A percentile compares a stretch with the other conserved stretches of the same genome.
Evolutionary conservation across 768 basidiomycete species (phyloP).

Genomic region (Auriscalpium microsporum): DNA sequence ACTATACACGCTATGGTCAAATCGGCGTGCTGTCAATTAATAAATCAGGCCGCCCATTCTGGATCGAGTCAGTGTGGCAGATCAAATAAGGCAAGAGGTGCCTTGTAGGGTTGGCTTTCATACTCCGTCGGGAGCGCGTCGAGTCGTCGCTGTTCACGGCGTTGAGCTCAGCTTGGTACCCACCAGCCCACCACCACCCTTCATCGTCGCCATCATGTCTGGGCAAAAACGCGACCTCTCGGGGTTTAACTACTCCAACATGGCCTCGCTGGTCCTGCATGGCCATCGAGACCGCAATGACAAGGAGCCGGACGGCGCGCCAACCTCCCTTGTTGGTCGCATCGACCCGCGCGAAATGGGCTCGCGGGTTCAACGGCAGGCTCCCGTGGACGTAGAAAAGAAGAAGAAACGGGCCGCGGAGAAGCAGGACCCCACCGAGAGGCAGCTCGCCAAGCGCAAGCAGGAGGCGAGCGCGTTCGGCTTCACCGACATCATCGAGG

Average conservation of each 20-base stretch:
- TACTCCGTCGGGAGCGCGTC: too few species aligned
- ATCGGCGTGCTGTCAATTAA: too few species aligned
- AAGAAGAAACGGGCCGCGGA: constrained; percentile 83
- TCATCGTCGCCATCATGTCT: constrained; percentile 24
- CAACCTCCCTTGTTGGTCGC: constrained; percentile 84
- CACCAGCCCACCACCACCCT: not conserved
- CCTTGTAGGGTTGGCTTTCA: too few species aligned
- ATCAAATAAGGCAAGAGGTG: too few species aligned
- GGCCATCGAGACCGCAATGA: constrained; percentile 81
- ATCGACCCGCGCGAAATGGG: constrained; percentile 93
- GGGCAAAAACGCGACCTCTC: constrained; percentile 69
- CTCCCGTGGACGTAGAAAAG: constrained; percentile 84
- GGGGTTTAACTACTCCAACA: constrained; percentile 92
- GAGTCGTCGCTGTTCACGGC: too few species aligned
- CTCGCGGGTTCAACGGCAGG: constrained; percentile 73
- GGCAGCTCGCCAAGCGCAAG: constrained; percentile 48
- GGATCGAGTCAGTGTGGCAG: too few species aligned
- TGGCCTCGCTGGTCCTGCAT: constrained; percentile 88
- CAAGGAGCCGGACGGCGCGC: constrained; percentile 95
- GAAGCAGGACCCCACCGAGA: constrained; percentile 48
- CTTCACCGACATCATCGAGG: constrained; percentile 88
- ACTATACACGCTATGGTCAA: too few species aligned
- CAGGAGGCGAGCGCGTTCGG: constrained; percentile 61
- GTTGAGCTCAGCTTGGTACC: too few species aligned
- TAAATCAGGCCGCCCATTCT: too few species aligned